Percentiles rank a stretch among this genome's conserved stretches.
phyloP scores from a whole-genome alignment of 257 asterid species.

The Solanum appendiculatum region DNA sequence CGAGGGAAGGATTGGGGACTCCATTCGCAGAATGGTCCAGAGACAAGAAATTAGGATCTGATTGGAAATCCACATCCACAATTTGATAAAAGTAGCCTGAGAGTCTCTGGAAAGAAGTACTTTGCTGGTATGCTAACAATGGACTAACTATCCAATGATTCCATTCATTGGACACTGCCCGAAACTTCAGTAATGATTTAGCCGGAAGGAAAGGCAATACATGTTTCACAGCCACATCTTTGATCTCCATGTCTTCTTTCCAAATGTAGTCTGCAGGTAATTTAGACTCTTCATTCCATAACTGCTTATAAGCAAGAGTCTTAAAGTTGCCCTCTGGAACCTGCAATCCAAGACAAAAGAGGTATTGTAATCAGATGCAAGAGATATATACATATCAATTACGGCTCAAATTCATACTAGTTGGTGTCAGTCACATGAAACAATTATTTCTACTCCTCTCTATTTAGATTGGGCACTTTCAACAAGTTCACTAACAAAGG shows the following conservation, averaged over 20 bases:
- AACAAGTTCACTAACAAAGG: not conserved
- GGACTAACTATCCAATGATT: conserved; percentile 27
- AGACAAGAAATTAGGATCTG: not conserved
- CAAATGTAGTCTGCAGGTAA: not conserved
- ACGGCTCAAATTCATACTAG: not conserved
- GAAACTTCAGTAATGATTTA: conserved; percentile 23
- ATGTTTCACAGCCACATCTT: conserved; percentile 8
- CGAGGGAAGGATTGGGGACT: conserved; percentile 11
- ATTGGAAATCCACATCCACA: not conserved
- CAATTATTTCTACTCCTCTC: not conserved
- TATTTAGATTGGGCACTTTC: not conserved
- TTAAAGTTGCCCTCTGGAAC: not conserved
- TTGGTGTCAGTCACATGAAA: not conserved
- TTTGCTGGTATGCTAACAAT: conserved; percentile 24
- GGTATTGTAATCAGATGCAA: not conserved
- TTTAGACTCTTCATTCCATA: not conserved
- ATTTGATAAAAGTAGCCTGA: conserved; percentile 33
- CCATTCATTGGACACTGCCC: conserved; percentile 36
- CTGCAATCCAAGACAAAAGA: not conserved
- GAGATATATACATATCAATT: not conserved
- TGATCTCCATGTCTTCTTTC: conserved; percentile 4
- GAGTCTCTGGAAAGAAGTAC: conserved; percentile 20
- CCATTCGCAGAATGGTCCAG: conserved; percentile 20
- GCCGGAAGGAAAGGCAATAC: conserved; percentile 44
- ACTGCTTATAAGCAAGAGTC: not conserved